Percentiles rank a stretch among this genome's conserved stretches.
phyloP scores from a whole-genome alignment of 257 asterid species.

The Salvia splendens region DNA sequence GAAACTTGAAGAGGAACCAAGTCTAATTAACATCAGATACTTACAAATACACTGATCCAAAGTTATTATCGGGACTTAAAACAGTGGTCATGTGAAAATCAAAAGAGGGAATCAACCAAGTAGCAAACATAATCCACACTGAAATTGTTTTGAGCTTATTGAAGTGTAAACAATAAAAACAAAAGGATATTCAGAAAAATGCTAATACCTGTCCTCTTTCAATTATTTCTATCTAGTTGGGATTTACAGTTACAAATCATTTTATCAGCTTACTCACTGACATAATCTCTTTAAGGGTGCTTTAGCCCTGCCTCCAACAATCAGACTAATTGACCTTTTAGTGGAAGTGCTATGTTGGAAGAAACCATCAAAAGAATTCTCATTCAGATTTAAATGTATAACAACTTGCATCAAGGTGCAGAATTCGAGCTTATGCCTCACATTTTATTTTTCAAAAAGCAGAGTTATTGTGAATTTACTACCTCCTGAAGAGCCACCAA shows the following conservation, averaged over 20 bases:
- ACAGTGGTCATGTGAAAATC: conserved; percentile 6
- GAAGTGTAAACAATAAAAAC: neutral
- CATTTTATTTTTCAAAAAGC: conserved; percentile 4
- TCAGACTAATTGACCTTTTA: conserved; percentile 4
- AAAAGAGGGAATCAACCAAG: conserved; percentile 10
- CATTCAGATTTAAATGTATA: conserved; percentile 13
- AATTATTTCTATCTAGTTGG: neutral
- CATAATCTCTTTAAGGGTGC: conserved; percentile 8
- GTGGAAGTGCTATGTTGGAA: conserved; percentile 15
- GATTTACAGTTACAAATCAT: conserved; percentile 1
- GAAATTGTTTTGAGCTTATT: neutral
- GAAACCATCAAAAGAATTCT: conserved; percentile 7
- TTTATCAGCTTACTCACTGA: neutral
- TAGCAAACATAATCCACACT: conserved; percentile 5
- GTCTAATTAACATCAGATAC: conserved; percentile 5
- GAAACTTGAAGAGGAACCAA: neutral
- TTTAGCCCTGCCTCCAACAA: conserved; percentile 7
- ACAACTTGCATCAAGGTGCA: conserved; percentile 20
- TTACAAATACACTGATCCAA: neutral
- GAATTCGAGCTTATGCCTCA: conserved; percentile 19
- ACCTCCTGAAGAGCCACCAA: conserved; percentile 93
- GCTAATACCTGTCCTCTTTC: conserved; percentile 6
- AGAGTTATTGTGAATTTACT: conserved; percentile 28
- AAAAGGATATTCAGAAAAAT: neutral
- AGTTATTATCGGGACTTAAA: neutral